phyloP scores from a whole-genome alignment of 768 basidiomycete genomes.

The Mycena maculata region DNA sequence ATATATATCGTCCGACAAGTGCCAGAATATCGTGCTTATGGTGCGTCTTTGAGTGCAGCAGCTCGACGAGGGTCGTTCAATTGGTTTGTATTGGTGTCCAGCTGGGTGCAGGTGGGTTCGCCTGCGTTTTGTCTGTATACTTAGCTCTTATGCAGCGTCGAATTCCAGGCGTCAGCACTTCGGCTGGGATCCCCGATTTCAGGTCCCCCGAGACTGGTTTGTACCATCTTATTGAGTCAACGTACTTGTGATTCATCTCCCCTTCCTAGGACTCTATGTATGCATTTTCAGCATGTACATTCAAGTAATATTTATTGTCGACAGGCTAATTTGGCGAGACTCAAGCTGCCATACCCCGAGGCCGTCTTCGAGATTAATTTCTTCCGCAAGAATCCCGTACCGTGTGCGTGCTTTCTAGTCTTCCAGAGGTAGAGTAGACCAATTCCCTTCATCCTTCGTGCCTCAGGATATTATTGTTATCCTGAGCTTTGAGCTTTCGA shows the following conservation, averaged over 20 bases:
- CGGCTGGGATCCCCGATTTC: conserved; percentile 92
- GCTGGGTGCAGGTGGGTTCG: conserved; percentile 73
- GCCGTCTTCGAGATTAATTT: conserved; percentile 95
- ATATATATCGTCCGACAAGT: conserved; percentile 75
- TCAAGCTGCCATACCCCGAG: conserved; percentile 91
- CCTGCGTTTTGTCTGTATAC: neutral
- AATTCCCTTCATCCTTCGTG: too few relatives aligned
- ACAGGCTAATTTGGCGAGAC: conserved; percentile 79
- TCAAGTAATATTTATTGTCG: conserved; percentile 1
- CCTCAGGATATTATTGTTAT: too few relatives aligned
- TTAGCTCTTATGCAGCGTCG: conserved; percentile 9
- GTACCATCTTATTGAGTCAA: conserved; percentile 35
- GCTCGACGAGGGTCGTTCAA: conserved; percentile 9
- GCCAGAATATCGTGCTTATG: conserved; percentile 80
- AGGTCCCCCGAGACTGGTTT: conserved; percentile 85
- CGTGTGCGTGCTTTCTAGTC: conserved; percentile 63
- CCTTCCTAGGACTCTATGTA: conserved; percentile 63
- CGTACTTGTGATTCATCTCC: neutral
- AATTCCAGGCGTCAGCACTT: conserved; percentile 73
- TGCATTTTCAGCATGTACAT: conserved; percentile 31
- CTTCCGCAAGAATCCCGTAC: conserved; percentile 82
- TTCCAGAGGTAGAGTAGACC: too few relatives aligned
- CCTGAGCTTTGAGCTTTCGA: too few relatives aligned
- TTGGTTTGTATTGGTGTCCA: conserved; percentile 39
- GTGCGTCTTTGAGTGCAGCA: conserved; percentile 53